A percentile compares a stretch with the other conserved stretches of the same genome.
Evolutionary conservation across 2,329 filamentous ascomycete species (phyloP).

Genomic region (Coniochaeta hoffmannii): DNA sequence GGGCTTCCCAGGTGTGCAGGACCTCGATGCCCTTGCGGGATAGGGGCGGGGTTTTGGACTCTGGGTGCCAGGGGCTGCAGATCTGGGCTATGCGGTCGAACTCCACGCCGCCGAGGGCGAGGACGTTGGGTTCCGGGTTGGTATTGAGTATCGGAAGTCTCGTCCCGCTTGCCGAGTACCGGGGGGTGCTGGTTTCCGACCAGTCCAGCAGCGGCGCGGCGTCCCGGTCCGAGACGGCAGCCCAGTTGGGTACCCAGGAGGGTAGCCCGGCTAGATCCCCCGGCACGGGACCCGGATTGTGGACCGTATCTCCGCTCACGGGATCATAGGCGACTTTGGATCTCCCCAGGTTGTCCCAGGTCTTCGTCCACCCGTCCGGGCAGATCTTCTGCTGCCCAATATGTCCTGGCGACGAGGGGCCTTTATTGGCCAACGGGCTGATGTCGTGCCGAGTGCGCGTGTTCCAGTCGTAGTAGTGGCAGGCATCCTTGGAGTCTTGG

Average conservation of each 20-base stretch:
- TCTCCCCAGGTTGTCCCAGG: slow-evolving; percentile 10
- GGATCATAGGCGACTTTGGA: slow-evolving; percentile 1
- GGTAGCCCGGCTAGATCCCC: slow-evolving; percentile 4
- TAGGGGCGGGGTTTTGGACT: not conserved
- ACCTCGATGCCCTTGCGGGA: slow-evolving; percentile 3
- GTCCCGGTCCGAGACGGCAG: slow-evolving; percentile 1
- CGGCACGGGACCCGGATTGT: no score
- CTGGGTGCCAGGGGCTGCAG: slow-evolving; percentile 5
- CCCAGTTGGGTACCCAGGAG: slow-evolving; percentile 11
- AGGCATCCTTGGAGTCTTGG: no score
- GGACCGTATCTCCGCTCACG: no score
- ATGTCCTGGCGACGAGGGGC: slow-evolving; percentile 3
- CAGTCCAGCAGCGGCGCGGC: slow-evolving; percentile 6
- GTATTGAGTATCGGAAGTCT: not conserved
- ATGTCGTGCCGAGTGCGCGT: not conserved
- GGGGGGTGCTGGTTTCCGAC: slow-evolving; percentile 1
- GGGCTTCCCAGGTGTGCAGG: slow-evolving; percentile 2
- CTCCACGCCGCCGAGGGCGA: slow-evolving; percentile 3
- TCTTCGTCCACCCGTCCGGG: slow-evolving; percentile 7
- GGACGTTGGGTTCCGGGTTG: not conserved
- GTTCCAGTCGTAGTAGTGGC: no score
- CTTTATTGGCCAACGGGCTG: slow-evolving; percentile 2
- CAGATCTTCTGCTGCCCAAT: slow-evolving; percentile 5
- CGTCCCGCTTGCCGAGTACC: not conserved
- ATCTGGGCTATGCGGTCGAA: slow-evolving; percentile 6